Evolutionary conservation across 108 stramenopile genomes (phyloP).

Genomic region (Pseudonitzschia delicatissima): DNA sequence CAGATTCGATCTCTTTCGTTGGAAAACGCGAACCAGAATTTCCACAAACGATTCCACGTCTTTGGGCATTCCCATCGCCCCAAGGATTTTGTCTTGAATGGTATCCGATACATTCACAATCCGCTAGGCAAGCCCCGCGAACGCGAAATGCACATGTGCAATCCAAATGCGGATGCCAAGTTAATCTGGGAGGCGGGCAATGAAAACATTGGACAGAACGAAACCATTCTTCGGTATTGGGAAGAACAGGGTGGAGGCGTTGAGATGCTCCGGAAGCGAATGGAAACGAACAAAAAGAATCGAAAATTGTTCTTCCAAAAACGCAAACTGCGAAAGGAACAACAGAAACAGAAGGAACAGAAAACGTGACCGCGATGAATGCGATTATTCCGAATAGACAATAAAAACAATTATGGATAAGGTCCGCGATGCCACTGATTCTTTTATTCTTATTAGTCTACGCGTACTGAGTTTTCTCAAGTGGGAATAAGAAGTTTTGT

Average conservation of each 20-base stretch:
- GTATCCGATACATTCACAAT: constrained; percentile 61
- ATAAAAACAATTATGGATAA: too few species aligned
- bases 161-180: constrained; percentile 45
- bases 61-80: constrained; percentile 72
- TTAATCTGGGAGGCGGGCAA: constrained; percentile 37
- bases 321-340: neutral
- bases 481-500: too few species aligned
- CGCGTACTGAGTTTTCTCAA: too few species aligned
- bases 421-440: too few species aligned
- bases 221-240: constrained; percentile 55
- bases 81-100: constrained; percentile 56
- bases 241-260: constrained; percentile 58
- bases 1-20: constrained; percentile 45
- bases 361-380: too few species aligned
- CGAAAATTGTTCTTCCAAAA: too few species aligned
- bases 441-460: too few species aligned
- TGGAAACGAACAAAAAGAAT: constrained; percentile 24
- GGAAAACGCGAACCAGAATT: neutral
- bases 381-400: too few species aligned
- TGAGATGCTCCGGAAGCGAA: constrained; percentile 31
- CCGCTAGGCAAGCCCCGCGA: constrained; percentile 62
- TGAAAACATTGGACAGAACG: neutral
- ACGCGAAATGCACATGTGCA: constrained; percentile 49
- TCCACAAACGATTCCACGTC: constrained; percentile 34
- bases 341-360: neutral